Conservation (phyloP, 306 rosid genomes). For the Vachellia collinsii region DNA sequence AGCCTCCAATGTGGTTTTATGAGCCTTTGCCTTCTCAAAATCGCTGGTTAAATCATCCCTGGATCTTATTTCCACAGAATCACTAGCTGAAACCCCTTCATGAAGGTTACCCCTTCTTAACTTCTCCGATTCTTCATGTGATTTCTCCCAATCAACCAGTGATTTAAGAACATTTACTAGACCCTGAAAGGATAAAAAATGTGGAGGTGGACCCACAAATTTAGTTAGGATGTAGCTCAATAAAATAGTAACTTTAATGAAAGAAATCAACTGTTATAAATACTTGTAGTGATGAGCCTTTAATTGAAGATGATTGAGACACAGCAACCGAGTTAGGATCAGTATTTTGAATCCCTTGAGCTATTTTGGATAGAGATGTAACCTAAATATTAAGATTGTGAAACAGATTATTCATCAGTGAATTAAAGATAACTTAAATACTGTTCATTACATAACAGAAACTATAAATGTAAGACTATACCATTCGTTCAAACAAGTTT, state of each 20-base stretch:
- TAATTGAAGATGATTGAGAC: slow-evolving; percentile 77
- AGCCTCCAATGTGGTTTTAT: slow-evolving; percentile 95
- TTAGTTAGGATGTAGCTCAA: slow-evolving; percentile 7
- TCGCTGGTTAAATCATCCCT: slow-evolving; percentile 71
- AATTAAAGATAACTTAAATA: slow-evolving; percentile 5
- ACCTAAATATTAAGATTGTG: slow-evolving; percentile 61
- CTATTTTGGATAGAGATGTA: slow-evolving; percentile 83
- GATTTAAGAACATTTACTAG: slow-evolving; percentile 97
- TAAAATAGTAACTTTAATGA: slow-evolving; percentile 33
- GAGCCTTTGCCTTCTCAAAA: slow-evolving; percentile 98
- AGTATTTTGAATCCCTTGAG: slow-evolving; percentile 81
- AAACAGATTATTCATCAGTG: slow-evolving; percentile 30
- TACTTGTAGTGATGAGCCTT: slow-evolving; percentile 97
- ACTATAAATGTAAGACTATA: slow-evolving; percentile 41
- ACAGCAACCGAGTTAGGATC: slow-evolving; percentile 80
- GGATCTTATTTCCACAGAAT: slow-evolving; percentile 67
- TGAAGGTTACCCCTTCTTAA: slow-evolving; percentile 51
- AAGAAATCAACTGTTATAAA: slow-evolving; percentile 43
- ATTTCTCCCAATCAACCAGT: slow-evolving; percentile 94
- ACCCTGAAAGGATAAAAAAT: slow-evolving; percentile 64
- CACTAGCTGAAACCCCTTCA: slow-evolving; percentile 67
- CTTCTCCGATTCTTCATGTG: slow-evolving; percentile 62
- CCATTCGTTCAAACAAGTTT: slow-evolving; percentile 97
- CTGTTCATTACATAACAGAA: slow-evolving; percentile 31
- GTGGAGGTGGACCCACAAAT: slow-evolving; percentile 38